Conservation (phyloP, 108 stramenopile genomes). For the Bacterosira constricta region DNA sequence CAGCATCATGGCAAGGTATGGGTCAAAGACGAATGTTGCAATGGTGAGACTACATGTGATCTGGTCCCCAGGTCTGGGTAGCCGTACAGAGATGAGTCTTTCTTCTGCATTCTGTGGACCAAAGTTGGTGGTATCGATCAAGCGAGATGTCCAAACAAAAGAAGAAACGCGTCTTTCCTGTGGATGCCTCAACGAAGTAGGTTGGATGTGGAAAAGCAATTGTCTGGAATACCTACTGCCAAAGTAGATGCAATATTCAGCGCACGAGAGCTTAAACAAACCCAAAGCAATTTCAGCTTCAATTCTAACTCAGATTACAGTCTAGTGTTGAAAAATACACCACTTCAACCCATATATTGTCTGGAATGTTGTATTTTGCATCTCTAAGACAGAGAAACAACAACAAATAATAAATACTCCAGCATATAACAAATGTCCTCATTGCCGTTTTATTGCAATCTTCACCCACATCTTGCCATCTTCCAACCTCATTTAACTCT, state of each 20-base stretch:
- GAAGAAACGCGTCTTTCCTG: background rate
- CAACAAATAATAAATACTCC: too few relatives aligned
- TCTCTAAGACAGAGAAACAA: too few relatives aligned
- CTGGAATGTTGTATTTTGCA: too few relatives aligned
- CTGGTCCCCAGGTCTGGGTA: slow-evolving; percentile 7
- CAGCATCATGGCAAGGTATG: slow-evolving; percentile 23
- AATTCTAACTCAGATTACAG: background rate
- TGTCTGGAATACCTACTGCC: slow-evolving; percentile 11
- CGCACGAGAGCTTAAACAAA: slow-evolving; percentile 7
- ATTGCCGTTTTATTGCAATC: too few relatives aligned
- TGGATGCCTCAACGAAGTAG: background rate
- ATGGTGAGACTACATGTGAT: slow-evolving; percentile 26
- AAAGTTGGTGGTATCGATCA: background rate
- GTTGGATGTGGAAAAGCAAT: slow-evolving; percentile 16
- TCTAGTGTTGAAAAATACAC: too few relatives aligned
- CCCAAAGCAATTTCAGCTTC: background rate
- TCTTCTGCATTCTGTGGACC: background rate
- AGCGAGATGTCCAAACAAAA: background rate
- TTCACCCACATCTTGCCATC: too few relatives aligned
- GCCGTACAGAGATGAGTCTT: slow-evolving; percentile 1
- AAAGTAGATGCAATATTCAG: slow-evolving; percentile 19
- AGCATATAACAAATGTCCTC: too few relatives aligned
- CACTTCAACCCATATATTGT: too few relatives aligned
- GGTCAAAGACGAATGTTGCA: slow-evolving; percentile 15
- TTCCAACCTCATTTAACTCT: too few relatives aligned